Conservation (phyloP, 2,329 filamentous ascomycete species). For the Diplodia sapinea region DNA sequence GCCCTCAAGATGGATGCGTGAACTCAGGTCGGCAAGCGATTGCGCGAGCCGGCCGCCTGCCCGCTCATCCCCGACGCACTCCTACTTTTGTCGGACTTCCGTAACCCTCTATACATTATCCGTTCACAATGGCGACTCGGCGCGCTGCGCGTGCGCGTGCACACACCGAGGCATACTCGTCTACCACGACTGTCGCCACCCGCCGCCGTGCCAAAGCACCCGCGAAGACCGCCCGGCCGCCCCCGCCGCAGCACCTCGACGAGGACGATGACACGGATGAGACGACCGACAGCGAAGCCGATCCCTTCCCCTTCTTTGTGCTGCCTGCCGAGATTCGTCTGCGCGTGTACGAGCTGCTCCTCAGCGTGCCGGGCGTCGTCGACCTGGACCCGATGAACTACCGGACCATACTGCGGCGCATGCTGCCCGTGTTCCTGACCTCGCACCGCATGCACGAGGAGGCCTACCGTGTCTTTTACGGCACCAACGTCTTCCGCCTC, state of each 20-base stretch:
- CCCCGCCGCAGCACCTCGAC: not conserved
- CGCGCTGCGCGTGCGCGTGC: constrained; percentile 2
- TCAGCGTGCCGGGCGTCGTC: constrained; percentile 60
- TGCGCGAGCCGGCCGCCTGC: constrained; percentile 40
- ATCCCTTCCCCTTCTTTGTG: constrained; percentile 58
- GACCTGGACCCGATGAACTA: constrained; percentile 73
- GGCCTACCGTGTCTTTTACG: constrained; percentile 59
- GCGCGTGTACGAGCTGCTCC: constrained; percentile 55
- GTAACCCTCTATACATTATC: constrained; percentile 33
- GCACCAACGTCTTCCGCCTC: constrained; percentile 58
- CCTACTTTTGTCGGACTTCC: constrained; percentile 11
- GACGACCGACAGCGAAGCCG: constrained; percentile 40
- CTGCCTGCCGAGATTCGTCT: constrained; percentile 60
- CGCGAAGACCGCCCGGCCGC: constrained; percentile 2
- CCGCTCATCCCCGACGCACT: constrained; percentile 40
- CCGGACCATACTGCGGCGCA: constrained; percentile 51
- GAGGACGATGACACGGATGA: constrained; percentile 70
- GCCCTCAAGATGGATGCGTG: constrained; percentile 52
- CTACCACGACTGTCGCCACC: constrained; percentile 6
- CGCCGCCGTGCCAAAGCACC: not conserved
- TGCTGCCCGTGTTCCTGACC: constrained; percentile 72
- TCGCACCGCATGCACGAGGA: constrained; percentile 59
- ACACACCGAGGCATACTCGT: constrained; percentile 12
- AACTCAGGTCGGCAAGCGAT: constrained; percentile 34
- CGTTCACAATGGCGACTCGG: not conserved